Evolutionary conservation across 306 rosid species (phyloP).

Genomic region (Ammopiptanthus mongolicus): DNA sequence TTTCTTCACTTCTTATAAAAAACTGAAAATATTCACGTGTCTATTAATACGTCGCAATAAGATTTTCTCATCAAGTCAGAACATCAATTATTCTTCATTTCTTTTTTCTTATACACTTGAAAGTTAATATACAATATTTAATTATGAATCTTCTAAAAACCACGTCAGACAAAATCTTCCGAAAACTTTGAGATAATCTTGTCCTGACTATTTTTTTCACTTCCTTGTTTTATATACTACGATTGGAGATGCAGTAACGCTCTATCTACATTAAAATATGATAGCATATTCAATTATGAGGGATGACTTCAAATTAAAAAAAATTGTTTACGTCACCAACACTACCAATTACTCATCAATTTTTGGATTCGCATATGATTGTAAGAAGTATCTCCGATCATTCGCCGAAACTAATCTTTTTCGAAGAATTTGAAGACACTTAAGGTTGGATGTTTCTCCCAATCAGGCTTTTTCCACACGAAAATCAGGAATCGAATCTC

Average conservation of each 20-base stretch:
- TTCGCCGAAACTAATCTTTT: no score
- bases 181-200: background rate
- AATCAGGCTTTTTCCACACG: no score
- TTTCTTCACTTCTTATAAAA: no score
- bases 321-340: background rate
- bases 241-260: background rate
- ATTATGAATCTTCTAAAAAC: background rate
- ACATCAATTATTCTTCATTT: background rate
- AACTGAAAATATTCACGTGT: background rate
- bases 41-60: background rate
- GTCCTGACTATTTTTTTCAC: background rate
- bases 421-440: no score
- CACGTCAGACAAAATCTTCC: conserved; percentile 8
- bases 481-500: no score
- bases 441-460: no score
- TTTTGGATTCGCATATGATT: no score
- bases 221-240: background rate
- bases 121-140: background rate
- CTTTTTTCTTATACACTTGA: background rate
- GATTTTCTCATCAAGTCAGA: background rate
- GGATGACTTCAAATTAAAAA: background rate
- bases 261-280: background rate
- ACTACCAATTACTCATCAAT: background rate
- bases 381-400: no score
- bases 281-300: background rate